Conservation (phyloP, 139 green algal species). For the Limnomonas spitsbergensis region DNA sequence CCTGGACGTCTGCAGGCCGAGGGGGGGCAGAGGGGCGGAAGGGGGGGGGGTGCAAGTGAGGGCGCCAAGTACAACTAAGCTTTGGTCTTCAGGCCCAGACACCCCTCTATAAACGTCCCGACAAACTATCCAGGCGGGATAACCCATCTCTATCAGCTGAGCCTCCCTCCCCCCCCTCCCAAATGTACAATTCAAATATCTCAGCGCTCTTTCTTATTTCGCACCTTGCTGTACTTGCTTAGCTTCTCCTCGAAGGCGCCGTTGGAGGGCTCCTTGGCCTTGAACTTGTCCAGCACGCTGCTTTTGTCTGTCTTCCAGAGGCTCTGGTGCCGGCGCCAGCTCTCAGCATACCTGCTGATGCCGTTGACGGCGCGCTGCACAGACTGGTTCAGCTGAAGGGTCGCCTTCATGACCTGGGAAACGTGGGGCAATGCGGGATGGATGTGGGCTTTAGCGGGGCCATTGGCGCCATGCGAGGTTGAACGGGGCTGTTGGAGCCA, state of each 20-base stretch:
- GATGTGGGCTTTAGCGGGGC: too few species aligned
- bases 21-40: too few species aligned
- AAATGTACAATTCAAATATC: background rate
- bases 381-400: constrained; percentile 67
- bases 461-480: too few species aligned
- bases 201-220: constrained; percentile 3
- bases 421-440: background rate
- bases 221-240: constrained; percentile 67
- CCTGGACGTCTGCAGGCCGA: too few species aligned
- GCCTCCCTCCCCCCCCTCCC: background rate
- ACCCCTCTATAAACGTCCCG: too few species aligned
- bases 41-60: too few species aligned
- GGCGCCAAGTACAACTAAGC: too few species aligned
- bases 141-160: too few species aligned
- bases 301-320: constrained; percentile 85
- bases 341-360: constrained; percentile 67
- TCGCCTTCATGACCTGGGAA: constrained; percentile 46
- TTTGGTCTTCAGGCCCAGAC: too few species aligned
- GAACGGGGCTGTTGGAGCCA: too few species aligned
- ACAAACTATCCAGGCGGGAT: too few species aligned
- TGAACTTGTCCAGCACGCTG: constrained; percentile 80
- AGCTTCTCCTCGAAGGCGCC: constrained; percentile 76
- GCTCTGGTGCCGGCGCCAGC: constrained; percentile 68
- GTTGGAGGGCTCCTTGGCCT: constrained; percentile 48
- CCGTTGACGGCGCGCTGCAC: constrained; percentile 56